These are phyloP conservation scores for Fusarium sp. DNA, from an alignment of 2,329 filamentous ascomycete species.

Conservation along the genomic window DNA sequence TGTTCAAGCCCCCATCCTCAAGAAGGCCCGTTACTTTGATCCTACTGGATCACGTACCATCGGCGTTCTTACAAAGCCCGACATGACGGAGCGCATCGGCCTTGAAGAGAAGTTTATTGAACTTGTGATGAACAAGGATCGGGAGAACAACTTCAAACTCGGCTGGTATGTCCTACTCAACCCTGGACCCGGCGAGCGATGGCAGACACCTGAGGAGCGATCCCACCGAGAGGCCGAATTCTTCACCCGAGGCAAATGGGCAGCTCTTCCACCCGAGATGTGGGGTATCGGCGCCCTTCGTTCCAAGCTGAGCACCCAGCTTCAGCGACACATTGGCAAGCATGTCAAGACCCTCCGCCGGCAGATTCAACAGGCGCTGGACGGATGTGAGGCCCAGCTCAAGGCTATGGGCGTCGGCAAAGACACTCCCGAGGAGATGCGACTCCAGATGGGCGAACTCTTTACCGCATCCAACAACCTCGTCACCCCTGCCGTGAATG, in stretches of 20 bases:
- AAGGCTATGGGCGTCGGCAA: constrained; percentile 63
- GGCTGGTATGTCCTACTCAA: constrained; percentile 66
- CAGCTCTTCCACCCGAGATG: constrained; percentile 59
- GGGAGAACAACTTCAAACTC: constrained; percentile 62
- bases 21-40: constrained; percentile 63
- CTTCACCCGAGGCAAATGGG: constrained; percentile 63
- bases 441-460: constrained; percentile 64
- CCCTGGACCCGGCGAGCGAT: constrained; percentile 60
- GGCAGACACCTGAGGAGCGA: constrained; percentile 57
- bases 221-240: constrained; percentile 59
- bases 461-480: constrained; percentile 65
- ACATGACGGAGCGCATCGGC: constrained; percentile 64
- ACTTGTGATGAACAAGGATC: constrained; percentile 63
- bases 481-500: constrained; percentile 65
- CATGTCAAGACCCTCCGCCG: constrained; percentile 63
- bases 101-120: constrained; percentile 66
- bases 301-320: constrained; percentile 61
- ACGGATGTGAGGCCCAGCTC: constrained; percentile 62
- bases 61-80: constrained; percentile 65
- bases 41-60: constrained; percentile 62
- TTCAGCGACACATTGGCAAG: constrained; percentile 64
- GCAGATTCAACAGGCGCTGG: constrained; percentile 63
- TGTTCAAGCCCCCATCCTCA: constrained; percentile 63
- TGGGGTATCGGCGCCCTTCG: constrained; percentile 60
- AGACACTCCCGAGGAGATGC: constrained; percentile 66